Conservation (phyloP, 2,329 filamentous ascomycete genomes). For the Tricladium varicosporioides region DNA sequence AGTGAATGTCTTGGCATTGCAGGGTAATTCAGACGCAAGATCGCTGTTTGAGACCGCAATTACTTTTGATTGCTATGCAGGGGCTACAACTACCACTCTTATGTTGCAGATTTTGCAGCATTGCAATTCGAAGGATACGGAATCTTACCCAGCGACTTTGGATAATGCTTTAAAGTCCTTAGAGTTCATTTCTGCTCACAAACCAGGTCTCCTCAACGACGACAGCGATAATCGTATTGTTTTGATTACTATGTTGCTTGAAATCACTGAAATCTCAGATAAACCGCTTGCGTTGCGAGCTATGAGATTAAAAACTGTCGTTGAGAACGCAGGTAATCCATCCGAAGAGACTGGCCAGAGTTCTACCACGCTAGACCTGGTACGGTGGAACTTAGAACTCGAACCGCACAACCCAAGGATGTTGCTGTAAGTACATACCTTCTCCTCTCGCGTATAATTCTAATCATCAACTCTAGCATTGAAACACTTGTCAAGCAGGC, state of each 20-base stretch:
- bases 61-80: conserved; percentile 30
- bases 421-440: conserved; percentile 43
- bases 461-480: conserved; percentile 37
- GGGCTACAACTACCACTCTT: conserved; percentile 32
- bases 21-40: conserved; percentile 38
- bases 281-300: conserved; percentile 28
- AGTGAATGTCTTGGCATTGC: conserved; percentile 40
- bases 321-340: conserved; percentile 38
- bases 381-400: conserved; percentile 53
- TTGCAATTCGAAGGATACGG: conserved; percentile 24
- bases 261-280: conserved; percentile 50
- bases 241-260: conserved; percentile 52
- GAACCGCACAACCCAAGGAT: conserved; percentile 44
- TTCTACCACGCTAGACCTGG: conserved; percentile 48
- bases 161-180: conserved; percentile 43
- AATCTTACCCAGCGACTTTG: background rate
- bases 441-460: background rate
- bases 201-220: conserved; percentile 43
- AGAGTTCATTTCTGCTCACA: conserved; percentile 46
- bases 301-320: conserved; percentile 40
- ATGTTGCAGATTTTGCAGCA: conserved; percentile 30
- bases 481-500: conserved; percentile 53
- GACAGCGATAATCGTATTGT: conserved; percentile 48
- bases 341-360: conserved; percentile 26
- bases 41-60: conserved; percentile 49